Evolutionary conservation across 2,329 filamentous ascomycete species (phyloP).

Genomic region (Byssochlamys sp.): DNA sequence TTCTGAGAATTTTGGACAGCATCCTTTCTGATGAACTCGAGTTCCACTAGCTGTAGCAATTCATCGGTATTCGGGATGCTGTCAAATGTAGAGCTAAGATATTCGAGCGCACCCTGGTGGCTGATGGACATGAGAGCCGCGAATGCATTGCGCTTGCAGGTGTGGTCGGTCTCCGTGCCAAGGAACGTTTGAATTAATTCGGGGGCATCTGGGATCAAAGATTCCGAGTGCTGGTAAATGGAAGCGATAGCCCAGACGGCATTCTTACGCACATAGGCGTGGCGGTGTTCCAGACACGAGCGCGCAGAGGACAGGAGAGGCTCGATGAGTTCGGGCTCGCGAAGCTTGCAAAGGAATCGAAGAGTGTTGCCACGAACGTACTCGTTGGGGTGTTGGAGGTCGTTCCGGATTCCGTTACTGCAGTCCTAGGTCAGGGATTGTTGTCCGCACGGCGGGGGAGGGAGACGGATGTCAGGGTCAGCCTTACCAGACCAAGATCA

Average conservation of each 20-base stretch:
- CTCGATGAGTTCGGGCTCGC: constrained; percentile 91
- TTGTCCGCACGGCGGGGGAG: background rate
- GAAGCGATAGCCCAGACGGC: constrained; percentile 90
- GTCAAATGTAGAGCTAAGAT: constrained; percentile 81
- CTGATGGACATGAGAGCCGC: constrained; percentile 82
- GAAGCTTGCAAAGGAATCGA: constrained; percentile 90
- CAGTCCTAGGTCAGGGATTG: background rate
- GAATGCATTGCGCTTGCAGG: constrained; percentile 96
- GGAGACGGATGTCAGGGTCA: background rate
- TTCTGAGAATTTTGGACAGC: constrained; percentile 89
- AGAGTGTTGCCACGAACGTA: constrained; percentile 97
- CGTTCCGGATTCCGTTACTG: constrained; percentile 95
- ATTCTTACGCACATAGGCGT: constrained; percentile 97
- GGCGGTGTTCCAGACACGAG: constrained; percentile 85
- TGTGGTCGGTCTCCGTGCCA: constrained; percentile 80
- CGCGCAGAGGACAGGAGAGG: constrained; percentile 86
- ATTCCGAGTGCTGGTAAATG: constrained; percentile 82
- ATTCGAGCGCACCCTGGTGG: constrained; percentile 83
- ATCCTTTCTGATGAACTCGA: constrained; percentile 97
- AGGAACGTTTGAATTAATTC: constrained; percentile 86
- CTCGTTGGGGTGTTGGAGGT: constrained; percentile 94
- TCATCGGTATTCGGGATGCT: constrained; percentile 91
- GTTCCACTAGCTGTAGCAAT: constrained; percentile 79
- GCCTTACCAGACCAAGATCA: constrained; percentile 91
- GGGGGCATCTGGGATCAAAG: constrained; percentile 86